These are phyloP conservation scores for Monilinia fructigena DNA, from an alignment of 2,329 filamentous ascomycete species.

Conservation along the genomic window DNA sequence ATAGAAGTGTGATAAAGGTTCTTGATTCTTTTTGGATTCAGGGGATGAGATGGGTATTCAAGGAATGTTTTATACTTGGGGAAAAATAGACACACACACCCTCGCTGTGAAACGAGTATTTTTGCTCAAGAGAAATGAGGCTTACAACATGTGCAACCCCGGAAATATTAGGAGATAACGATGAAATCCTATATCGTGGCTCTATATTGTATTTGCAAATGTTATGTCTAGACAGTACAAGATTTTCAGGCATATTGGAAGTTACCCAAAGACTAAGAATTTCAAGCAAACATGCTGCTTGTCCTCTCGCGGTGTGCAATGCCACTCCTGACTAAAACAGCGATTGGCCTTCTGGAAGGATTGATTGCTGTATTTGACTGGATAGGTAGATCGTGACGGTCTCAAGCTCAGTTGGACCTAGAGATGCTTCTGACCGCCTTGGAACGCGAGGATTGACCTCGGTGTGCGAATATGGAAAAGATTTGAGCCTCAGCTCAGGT, in stretches of 20 bases:
- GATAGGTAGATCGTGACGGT: neutral
- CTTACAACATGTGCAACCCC: slow-evolving; percentile 14
- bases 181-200: neutral
- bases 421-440: neutral
- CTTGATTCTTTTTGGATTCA: slow-evolving; percentile 2
- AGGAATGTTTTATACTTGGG: slow-evolving; percentile 17
- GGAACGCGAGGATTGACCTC: slow-evolving; percentile 2
- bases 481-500: neutral
- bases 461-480: slow-evolving; percentile 18
- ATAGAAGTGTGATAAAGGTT: neutral
- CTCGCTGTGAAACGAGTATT: slow-evolving; percentile 2
- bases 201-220: neutral
- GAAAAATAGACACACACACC: neutral
- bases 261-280: neutral
- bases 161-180: slow-evolving; percentile 17
- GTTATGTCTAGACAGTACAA: neutral
- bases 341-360: slow-evolving; percentile 8
- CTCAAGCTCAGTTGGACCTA: neutral
- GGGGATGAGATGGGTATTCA: slow-evolving; percentile 8
- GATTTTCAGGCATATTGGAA: neutral
- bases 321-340: slow-evolving; percentile 5
- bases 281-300: slow-evolving; percentile 15
- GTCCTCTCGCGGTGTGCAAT: slow-evolving; percentile 7
- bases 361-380: neutral
- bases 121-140: slow-evolving; percentile 11